Evolutionary conservation across 23 red algal genomes (phyloP).

Genomic region (Gracilariopsis chorda): DNA sequence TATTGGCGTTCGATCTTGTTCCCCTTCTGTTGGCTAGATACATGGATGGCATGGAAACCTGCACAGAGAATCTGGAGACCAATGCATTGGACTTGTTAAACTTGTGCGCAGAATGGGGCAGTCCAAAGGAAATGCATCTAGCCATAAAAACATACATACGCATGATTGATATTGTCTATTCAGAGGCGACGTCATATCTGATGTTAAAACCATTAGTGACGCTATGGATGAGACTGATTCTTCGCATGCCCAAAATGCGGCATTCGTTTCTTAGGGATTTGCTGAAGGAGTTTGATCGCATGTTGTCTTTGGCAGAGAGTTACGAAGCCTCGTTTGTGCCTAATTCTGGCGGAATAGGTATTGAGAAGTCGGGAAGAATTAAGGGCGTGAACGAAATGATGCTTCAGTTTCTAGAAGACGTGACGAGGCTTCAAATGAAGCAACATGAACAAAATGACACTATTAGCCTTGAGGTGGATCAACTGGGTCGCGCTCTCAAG

Average conservation of each 20-base stretch:
- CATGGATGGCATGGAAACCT: conserved; percentile 28
- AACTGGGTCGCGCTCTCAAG: neutral
- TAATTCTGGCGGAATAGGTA: conserved; percentile 28
- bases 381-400: conserved; percentile 9
- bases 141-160: conserved; percentile 27
- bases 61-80: neutral
- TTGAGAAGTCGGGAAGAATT: conserved; percentile 30
- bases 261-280: conserved; percentile 23
- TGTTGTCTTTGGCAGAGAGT: conserved; percentile 27
- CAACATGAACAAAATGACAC: neutral
- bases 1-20: conserved; percentile 33
- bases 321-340: conserved; percentile 32
- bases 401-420: conserved; percentile 33
- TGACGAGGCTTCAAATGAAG: conserved; percentile 1
- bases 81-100: conserved; percentile 22
- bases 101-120: conserved; percentile 9
- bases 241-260: conserved; percentile 3
- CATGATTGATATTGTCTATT: conserved; percentile 35
- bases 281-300: conserved; percentile 44
- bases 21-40: conserved; percentile 28
- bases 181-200: conserved; percentile 47
- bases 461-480: conserved; percentile 27
- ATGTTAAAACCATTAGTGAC: conserved; percentile 13
- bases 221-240: conserved; percentile 34
- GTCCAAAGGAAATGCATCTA: conserved; percentile 54